Evolutionary conservation across 2,329 filamentous ascomycete genomes (phyloP).

Genomic region (Ophiosphaerella korrae): DNA sequence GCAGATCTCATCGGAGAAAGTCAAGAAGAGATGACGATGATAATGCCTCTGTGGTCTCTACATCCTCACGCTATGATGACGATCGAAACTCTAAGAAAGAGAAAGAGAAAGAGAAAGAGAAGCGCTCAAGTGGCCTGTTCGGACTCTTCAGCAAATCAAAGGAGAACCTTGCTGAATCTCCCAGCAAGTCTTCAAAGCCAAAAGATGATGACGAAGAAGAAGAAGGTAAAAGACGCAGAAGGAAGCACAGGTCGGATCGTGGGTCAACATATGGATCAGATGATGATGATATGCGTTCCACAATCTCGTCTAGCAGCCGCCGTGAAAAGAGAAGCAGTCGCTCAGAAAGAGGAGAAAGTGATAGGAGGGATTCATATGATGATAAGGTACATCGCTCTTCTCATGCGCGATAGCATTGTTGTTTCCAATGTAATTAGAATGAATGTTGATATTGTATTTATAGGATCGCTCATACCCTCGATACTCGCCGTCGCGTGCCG

Average conservation of each 20-base stretch:
- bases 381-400: conserved; percentile 46
- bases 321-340: conserved; percentile 51
- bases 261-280: conserved; percentile 47
- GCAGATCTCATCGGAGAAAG: conserved; percentile 45
- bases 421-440: conserved; percentile 37
- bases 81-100: conserved; percentile 42
- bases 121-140: conserved; percentile 53
- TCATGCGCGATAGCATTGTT: conserved; percentile 31
- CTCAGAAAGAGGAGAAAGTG: conserved; percentile 40
- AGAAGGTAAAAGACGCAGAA: conserved; percentile 52
- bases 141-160: conserved; percentile 54
- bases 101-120: conserved; percentile 49
- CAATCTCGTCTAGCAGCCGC: conserved; percentile 40
- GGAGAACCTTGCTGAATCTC: conserved; percentile 42
- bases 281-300: conserved; percentile 45
- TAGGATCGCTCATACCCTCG: conserved; percentile 39
- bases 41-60: conserved; percentile 48
- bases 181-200: conserved; percentile 40
- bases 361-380: conserved; percentile 41
- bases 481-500: conserved; percentile 29
- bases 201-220: conserved; percentile 46
- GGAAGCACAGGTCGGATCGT: conserved; percentile 49
- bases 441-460: conserved; percentile 37
- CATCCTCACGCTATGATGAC: conserved; percentile 48
- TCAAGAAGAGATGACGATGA: conserved; percentile 53